Conservation (phyloP, 2,329 filamentous ascomycete species). For the Aspergillus ustus region DNA sequence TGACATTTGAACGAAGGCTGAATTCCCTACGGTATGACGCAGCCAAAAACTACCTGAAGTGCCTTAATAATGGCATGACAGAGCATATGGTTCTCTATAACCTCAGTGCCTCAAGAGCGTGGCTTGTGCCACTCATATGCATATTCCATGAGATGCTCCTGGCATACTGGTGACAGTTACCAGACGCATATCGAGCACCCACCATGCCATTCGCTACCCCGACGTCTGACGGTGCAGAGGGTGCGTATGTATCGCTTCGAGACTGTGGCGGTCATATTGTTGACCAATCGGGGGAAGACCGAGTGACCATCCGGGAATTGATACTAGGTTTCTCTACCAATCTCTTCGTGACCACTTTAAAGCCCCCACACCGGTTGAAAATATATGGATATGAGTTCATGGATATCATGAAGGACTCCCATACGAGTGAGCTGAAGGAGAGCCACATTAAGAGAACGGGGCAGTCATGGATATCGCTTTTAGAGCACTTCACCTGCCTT, state of each 20-base stretch:
- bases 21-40: not conserved
- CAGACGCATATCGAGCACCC: not conserved
- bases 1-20: not conserved
- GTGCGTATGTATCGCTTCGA: not conserved
- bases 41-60: not conserved
- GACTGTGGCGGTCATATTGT: not conserved
- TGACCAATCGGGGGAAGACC: not conserved
- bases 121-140: conserved; percentile 3
- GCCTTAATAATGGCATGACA: not conserved
- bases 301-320: not conserved
- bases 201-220: not conserved
- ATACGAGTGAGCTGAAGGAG: not conserved
- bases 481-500: not conserved
- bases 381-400: conserved; percentile 1
- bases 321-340: not conserved
- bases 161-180: not conserved
- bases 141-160: conserved; percentile 1
- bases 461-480: not conserved
- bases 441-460: not conserved
- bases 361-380: not conserved
- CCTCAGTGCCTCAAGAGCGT: not conserved
- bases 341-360: not conserved
- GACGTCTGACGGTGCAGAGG: not conserved
- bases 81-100: not conserved
- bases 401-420: not conserved